Percentiles rank a stretch among this genome's conserved stretches.
Conservation (phyloP, 768 basidiomycete genomes). For the Cystobasidium onofrii region DNA sequence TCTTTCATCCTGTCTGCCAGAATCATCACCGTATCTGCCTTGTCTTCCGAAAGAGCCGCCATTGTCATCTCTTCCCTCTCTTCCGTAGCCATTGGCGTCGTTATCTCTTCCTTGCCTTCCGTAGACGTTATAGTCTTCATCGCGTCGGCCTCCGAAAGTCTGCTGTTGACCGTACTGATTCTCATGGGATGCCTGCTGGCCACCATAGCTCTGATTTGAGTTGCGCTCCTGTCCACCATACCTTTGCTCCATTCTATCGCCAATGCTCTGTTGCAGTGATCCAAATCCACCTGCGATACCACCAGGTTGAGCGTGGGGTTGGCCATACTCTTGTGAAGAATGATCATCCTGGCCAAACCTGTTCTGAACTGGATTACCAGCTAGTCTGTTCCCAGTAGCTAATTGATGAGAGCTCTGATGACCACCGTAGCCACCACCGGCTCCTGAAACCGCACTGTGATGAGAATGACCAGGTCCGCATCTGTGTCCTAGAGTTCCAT, state of each 20-base stretch:
- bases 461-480: constrained; percentile 24
- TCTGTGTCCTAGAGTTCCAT: constrained; percentile 22
- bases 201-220: not conserved
- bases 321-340: not conserved
- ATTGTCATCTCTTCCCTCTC: too few species aligned
- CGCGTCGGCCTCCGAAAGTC: not conserved
- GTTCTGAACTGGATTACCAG: not conserved
- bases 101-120: not conserved
- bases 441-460: not conserved
- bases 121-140: not conserved
- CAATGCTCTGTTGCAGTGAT: not conserved
- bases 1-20: not conserved
- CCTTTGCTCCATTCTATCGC: not conserved
- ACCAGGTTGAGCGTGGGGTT: not conserved
- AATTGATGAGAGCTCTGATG: not conserved
- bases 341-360: not conserved
- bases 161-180: not conserved
- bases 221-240: not conserved
- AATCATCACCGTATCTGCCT: too few species aligned
- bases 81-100: not conserved
- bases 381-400: constrained; percentile 12
- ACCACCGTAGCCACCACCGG: not conserved
- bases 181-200: not conserved
- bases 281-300: not conserved
- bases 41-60: too few species aligned